Base-by-base conservation (phyloP, 208 protist genomes). In the Trypanosoma scelopori region DNA sequence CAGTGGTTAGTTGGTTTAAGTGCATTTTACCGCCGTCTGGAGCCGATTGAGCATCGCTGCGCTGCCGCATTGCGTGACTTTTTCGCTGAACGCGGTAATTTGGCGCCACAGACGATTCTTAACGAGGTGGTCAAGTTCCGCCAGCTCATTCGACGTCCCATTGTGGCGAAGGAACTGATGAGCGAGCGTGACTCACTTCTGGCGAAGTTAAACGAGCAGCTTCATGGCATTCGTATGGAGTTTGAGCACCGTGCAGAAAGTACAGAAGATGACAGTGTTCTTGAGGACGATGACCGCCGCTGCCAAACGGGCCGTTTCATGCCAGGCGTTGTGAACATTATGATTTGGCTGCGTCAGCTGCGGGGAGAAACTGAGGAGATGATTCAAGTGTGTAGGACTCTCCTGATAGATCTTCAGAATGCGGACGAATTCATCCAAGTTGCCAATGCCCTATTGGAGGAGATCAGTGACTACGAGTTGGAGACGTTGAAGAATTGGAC, bases 301-400 rank as follows among this genome's bases (percentile, higher is more conserved):
- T 95, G 82, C 70, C 92, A 97, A 56, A 81, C 92, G 11, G 90
- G 92, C 9, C 87, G 92, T 32, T 94, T 93, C 65, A 87, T 97
- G 73, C 92, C 92, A 1, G 90, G 82, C 35, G 87, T 97, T 15
- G 89, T 94, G 55, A 97, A 97, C 75, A 92, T 90, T 66, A 84
- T 96, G 64, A 87, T 96, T 52, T 97, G 90, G 89, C 78, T 95
- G 5, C 87, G 93, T 23, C 93, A 96, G 77, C 72, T 95, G 9
- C 74, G 84, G 20, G 75, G 84, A 25, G 68, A 78, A 16, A 78
- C 93, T 22, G 82, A 93, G 65, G 79, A 94, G 55, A 93, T 93
- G 81, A 78, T 84, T 30, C 20, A 76, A 11, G 91, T 94, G 78
- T 91, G 87, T 69, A 74, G 72, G 18, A 75, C 84, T 15, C 81